Percentiles rank a stretch among this genome's conserved stretches.
phyloP scores from a whole-genome alignment of 2,329 filamentous ascomycete genomes.

The Fusarium sp. region DNA sequence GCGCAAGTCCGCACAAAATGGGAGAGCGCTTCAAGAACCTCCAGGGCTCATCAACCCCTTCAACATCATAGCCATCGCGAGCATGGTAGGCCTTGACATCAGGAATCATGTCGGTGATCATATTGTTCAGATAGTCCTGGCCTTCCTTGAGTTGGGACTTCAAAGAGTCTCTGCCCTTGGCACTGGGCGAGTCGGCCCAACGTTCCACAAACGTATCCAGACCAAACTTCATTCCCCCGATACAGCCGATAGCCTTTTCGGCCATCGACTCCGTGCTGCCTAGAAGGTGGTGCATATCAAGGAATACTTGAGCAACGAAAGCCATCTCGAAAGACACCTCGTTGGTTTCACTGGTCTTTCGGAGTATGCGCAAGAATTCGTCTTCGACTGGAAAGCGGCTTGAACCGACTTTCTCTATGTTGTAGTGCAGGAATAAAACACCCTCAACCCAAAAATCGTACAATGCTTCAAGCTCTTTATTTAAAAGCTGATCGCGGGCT shows the following conservation, averaged over 20 bases:
- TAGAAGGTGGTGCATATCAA: background rate
- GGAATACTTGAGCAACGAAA: background rate
- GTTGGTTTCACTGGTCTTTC: background rate
- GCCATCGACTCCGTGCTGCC: background rate
- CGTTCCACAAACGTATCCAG: background rate
- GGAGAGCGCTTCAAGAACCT: background rate
- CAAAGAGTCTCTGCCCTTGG: background rate
- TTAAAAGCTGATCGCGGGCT: rapidly evolving
- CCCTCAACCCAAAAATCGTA: background rate
- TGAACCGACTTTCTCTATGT: background rate
- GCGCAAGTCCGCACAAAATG: background rate
- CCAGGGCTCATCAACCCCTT: background rate
- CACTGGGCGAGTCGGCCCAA: background rate
- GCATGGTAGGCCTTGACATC: background rate
- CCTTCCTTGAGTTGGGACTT: background rate
- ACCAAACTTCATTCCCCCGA: background rate
- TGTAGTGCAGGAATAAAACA: background rate
- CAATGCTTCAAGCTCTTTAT: background rate
- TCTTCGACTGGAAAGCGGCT: background rate
- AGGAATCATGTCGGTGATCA: background rate
- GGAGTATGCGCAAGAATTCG: background rate
- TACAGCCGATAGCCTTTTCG: background rate
- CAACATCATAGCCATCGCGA: background rate
- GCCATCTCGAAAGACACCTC: background rate
- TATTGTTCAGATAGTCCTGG: background rate